phyloP scores from a whole-genome alignment of 306 rosid species.

The Ormosia emarginata region DNA sequence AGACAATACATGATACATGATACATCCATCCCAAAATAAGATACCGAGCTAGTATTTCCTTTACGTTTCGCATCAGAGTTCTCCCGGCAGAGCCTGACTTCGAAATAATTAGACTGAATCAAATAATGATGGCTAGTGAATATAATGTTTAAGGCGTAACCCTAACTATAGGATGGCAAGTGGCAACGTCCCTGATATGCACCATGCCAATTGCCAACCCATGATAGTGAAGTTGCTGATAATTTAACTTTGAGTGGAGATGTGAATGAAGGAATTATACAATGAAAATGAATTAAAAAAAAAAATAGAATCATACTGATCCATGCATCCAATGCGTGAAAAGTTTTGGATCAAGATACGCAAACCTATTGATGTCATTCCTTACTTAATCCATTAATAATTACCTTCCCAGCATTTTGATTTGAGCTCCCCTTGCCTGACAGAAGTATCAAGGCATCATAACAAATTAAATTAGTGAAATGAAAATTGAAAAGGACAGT shows the following conservation, averaged over 20 bases:
- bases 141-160: background rate
- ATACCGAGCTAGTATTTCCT: background rate
- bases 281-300: too few species aligned
- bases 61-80: background rate
- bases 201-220: background rate
- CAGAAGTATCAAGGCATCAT: background rate
- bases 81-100: slow-evolving; percentile 14
- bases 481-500: background rate
- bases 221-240: background rate
- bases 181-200: background rate
- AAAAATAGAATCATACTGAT: too few species aligned
- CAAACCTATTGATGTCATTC: too few species aligned
- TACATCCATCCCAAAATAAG: background rate
- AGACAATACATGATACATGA: background rate
- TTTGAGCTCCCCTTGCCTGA: background rate
- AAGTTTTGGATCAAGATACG: too few species aligned
- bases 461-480: background rate
- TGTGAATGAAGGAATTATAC: too few species aligned
- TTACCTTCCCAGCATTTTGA: background rate
- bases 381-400: too few species aligned
- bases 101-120: background rate
- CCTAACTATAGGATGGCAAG: background rate
- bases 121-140: background rate
- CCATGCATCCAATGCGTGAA: too few species aligned
- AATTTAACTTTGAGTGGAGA: too few species aligned